phyloP scores from a whole-genome alignment of 208 protist genomes.

The Balamuthia mandrillaris region DNA sequence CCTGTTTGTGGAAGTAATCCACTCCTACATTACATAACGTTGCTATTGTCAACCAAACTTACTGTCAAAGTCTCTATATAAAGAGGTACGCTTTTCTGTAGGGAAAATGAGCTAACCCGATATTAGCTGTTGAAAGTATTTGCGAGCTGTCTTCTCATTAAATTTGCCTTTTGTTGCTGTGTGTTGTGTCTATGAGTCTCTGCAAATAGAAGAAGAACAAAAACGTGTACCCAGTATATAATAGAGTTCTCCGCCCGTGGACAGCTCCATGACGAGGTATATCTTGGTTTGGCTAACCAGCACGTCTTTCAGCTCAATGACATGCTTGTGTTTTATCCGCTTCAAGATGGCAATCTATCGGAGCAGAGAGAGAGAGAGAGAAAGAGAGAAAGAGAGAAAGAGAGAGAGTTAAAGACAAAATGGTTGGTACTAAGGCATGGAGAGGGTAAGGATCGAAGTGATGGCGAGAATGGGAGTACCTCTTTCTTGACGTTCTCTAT shows the following conservation, averaged over 20 bases:
- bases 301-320: constrained; percentile 4
- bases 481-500: neutral
- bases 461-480: neutral
- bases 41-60: constrained; percentile 70
- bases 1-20: constrained; percentile 39
- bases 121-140: constrained; percentile 92
- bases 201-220: neutral
- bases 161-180: constrained; percentile 71
- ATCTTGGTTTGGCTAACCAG: constrained; percentile 5
- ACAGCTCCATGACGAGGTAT: constrained; percentile 60
- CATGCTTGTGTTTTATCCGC: neutral
- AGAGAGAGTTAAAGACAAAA: neutral
- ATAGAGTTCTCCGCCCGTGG: constrained; percentile 84
- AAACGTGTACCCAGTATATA: constrained; percentile 76
- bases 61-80: no score
- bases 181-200: neutral
- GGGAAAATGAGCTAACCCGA: neutral
- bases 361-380: neutral
- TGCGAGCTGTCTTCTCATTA: constrained; percentile 76
- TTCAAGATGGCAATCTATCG: neutral
- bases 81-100: neutral
- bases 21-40: constrained; percentile 58
- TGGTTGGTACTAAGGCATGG: neutral
- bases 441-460: neutral
- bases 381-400: neutral